Evolutionary conservation across 768 basidiomycete species (phyloP).

Genomic region (Boletus vermiculosoides): DNA sequence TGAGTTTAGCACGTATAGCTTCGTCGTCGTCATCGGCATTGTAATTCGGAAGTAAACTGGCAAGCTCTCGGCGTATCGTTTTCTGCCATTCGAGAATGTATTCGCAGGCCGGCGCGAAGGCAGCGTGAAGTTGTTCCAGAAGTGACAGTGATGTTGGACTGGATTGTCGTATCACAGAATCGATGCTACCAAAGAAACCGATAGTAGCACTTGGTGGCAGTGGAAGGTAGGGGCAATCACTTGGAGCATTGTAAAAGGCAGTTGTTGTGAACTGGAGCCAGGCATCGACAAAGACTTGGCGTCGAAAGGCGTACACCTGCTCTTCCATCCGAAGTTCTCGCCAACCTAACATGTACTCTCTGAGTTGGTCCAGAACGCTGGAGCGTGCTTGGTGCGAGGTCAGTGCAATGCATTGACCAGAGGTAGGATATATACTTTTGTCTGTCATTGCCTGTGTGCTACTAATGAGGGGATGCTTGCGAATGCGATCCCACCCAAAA

Average conservation of each 20-base stretch:
- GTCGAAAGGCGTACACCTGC: conserved; percentile 27
- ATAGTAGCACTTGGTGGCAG: conserved; percentile 29
- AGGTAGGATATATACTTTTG: conserved; percentile 13
- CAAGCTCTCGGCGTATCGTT: conserved; percentile 25
- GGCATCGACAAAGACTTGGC: conserved; percentile 24
- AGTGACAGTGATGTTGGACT: conserved; percentile 6
- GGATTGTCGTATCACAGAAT: conserved; percentile 27
- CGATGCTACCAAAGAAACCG: conserved; percentile 21
- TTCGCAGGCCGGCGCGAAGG: conserved; percentile 17
- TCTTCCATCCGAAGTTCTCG: conserved; percentile 32
- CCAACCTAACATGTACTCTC: conserved; percentile 30
- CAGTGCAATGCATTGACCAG: not conserved
- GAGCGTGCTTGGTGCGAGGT: conserved; percentile 17
- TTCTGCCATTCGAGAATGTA: conserved; percentile 29
- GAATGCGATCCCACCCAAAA: conserved; percentile 33
- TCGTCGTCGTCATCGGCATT: conserved; percentile 18
- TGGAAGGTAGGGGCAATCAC: conserved; percentile 21
- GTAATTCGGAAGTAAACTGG: conserved; percentile 26
- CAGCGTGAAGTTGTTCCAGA: conserved; percentile 14
- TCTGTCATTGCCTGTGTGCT: conserved; percentile 24
- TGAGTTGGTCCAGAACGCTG: conserved; percentile 20
- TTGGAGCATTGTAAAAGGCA: conserved; percentile 15
- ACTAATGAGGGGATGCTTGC: conserved; percentile 30
- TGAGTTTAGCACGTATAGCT: conserved; percentile 20
- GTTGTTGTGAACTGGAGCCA: conserved; percentile 24